phyloP scores from a whole-genome alignment of 306 rosid genomes.

The Abrus precatorius region DNA sequence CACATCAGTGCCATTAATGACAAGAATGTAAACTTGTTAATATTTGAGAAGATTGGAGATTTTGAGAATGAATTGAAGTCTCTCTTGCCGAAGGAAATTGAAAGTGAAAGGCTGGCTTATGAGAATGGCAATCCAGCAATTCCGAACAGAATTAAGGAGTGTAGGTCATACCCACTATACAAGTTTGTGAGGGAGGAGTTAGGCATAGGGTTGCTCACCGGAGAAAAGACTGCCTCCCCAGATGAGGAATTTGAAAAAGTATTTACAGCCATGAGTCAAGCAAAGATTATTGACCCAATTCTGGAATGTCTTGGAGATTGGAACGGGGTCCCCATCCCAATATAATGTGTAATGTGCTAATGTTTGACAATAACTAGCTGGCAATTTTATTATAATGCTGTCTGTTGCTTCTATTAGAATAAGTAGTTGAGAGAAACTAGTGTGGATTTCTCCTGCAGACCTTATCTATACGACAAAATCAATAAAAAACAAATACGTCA shows the following conservation, averaged over 20 bases:
- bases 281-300: constrained; percentile 59
- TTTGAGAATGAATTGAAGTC: constrained; percentile 54
- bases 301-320: constrained; percentile 56
- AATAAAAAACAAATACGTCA: constrained; percentile 3
- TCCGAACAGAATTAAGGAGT: constrained; percentile 56
- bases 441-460: not conserved
- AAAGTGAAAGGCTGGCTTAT: constrained; percentile 52
- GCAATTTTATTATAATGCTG: not conserved
- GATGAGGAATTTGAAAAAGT: constrained; percentile 70
- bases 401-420: constrained; percentile 27
- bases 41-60: constrained; percentile 56
- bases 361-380: not conserved
- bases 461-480: not conserved
- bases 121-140: constrained; percentile 53
- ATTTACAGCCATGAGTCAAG: constrained; percentile 58
- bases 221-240: constrained; percentile 60
- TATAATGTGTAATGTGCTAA: constrained; percentile 5
- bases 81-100: constrained; percentile 56
- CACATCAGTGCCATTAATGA: constrained; percentile 43
- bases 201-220: constrained; percentile 50
- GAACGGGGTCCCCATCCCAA: constrained; percentile 52
- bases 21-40: constrained; percentile 41
- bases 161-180: constrained; percentile 67
- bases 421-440: constrained; percentile 19
- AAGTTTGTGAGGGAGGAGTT: constrained; percentile 63